Percentiles rank a stretch among this genome's conserved stretches.
These are phyloP conservation scores for Udeniomyces megalosporus DNA, from an alignment of 768 basidiomycete genomes.

Conservation along the genomic window DNA sequence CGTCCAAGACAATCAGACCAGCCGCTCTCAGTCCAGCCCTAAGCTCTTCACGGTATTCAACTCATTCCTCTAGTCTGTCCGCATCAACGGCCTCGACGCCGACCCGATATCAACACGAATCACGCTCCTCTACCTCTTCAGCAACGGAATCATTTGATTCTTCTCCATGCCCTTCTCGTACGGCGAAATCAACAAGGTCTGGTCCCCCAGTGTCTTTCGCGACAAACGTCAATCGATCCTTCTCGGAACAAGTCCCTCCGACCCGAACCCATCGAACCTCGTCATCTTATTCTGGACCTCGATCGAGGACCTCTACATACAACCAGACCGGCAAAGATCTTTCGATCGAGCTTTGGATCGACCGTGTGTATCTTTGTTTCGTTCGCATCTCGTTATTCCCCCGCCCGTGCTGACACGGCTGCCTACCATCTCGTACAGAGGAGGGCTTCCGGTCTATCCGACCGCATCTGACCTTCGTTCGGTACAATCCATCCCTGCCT, in stretches of 20 bases:
- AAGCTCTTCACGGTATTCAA: neutral
- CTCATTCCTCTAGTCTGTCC: neutral
- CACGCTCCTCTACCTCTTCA: neutral
- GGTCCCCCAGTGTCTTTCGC: neutral
- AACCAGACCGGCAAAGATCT: conserved; percentile 28
- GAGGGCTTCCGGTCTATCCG: conserved; percentile 57
- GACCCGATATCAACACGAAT: neutral
- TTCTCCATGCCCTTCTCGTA: neutral
- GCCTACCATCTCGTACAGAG: conserved; percentile 6
- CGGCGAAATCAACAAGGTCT: neutral
- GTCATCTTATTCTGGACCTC: neutral
- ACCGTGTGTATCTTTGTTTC: conserved; percentile 36
- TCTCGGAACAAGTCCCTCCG: too few species aligned
- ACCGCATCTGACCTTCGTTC: conserved; percentile 45
- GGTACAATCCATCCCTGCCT: conserved; percentile 28
- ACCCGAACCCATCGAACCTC: neutral
- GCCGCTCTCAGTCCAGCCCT: neutral
- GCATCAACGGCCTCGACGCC: neutral
- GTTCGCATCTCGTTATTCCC: neutral
- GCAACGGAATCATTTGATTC: neutral
- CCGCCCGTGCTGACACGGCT: neutral
- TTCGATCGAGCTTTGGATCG: conserved; percentile 51
- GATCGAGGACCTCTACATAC: neutral
- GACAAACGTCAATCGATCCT: neutral
- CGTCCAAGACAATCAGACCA: neutral